Base-by-base conservation (phyloP, 78 protist genomes). In the Polysphondylium violaceum region DNA sequence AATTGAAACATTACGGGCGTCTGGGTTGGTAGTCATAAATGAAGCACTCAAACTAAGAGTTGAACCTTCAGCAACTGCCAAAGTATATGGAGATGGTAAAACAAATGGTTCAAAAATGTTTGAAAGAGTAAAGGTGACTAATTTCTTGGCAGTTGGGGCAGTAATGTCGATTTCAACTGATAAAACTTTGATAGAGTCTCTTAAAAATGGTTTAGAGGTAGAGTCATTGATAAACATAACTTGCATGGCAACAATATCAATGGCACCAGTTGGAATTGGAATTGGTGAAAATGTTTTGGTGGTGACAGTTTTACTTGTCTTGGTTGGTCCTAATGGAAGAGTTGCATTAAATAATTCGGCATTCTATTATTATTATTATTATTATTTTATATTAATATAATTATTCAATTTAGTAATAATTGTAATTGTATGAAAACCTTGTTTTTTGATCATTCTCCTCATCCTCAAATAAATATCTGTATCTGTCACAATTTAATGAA, bases 71-170 rank as follows among this genome's bases (percentile, higher is more conserved):
- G 83, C 53, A 2, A 83, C 12, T 27, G 29, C 17, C 1, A 83
- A 7, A 25, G 44, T 44, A 58, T 83, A 83, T 59, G 91, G 91
- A 31, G 91, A 69, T 40, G 91, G 91, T 23, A 83, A 69, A 11
- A 63, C 72, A 1, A 83, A 16, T 67, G 91, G 91, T 19, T 67
- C 53, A 23, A 44, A 69, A 19, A 83, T 69, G 16, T 83, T 83
- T 29, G 91, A 55, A 5, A 83, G 72, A 7, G 91, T 83, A 33
- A 83, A 83, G n/a, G 91, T 69, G 63, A 83, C 27, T 1, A 69
- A 31, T 38, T 63, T 58, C 27, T 41, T 51, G 21, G 40, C 29
- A 16, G 59, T 33, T 56, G 79, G 77, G 38, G 64, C 55, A 56
- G 27, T 58, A 4, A 78, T 65, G 23, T 23, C 50, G 53, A 83